Conservation (phyloP, 2,329 filamentous ascomycete genomes). For the Apiospora phragmitis region DNA sequence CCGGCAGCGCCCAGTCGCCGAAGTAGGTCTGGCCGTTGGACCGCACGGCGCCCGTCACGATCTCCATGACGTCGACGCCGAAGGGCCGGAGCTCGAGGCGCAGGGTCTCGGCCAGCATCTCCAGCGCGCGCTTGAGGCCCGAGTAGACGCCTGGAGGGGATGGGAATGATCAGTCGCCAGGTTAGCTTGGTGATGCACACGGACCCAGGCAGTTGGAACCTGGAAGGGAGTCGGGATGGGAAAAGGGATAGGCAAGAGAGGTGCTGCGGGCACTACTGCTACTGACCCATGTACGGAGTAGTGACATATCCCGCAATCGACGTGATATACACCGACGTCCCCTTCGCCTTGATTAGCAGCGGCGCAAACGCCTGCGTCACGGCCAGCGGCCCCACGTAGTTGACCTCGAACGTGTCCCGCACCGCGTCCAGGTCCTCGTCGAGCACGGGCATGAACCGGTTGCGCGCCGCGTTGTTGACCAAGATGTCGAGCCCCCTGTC, state of each 20-base stretch:
- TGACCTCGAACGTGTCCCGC: neutral
- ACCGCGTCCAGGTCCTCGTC: conserved; percentile 8
- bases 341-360: neutral
- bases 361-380: conserved; percentile 13
- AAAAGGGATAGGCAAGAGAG: neutral
- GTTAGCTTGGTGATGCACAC: neutral
- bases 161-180: no score
- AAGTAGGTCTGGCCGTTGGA: conserved; percentile 28
- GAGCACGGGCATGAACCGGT: neutral
- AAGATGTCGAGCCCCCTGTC: conserved; percentile 3
- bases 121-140: conserved; percentile 28
- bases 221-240: neutral
- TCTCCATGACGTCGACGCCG: conserved; percentile 27
- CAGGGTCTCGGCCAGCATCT: conserved; percentile 27
- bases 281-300: neutral
- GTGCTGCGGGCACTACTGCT: neutral
- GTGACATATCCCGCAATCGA: conserved; percentile 22
- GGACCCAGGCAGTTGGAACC: neutral
- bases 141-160: conserved; percentile 13
- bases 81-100: conserved; percentile 28
- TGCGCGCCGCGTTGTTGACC: conserved; percentile 9
- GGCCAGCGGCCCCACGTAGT: neutral
- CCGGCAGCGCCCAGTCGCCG: conserved; percentile 23
- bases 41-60: conserved; percentile 27
- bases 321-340: neutral